Conservation (phyloP, 305 asterid species). For the Vinca major region DNA sequence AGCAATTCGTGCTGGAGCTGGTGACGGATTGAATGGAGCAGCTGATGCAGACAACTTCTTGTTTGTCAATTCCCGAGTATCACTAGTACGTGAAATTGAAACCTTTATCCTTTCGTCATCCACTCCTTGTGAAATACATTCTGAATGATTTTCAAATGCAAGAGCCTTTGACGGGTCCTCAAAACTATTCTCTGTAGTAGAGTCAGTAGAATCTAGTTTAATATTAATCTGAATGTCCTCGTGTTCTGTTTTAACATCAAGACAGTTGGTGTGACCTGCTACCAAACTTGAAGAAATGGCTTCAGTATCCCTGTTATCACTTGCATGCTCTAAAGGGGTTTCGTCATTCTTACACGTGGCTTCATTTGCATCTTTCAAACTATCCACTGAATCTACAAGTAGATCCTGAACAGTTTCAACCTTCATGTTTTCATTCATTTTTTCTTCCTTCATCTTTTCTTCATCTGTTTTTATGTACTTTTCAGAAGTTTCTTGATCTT, state of each 20-base stretch:
- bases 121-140: slow-evolving; percentile 32
- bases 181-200: slow-evolving; percentile 27
- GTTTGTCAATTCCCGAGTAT: slow-evolving; percentile 46
- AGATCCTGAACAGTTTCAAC: slow-evolving; percentile 31
- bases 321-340: slow-evolving; percentile 24
- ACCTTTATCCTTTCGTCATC: slow-evolving; percentile 38
- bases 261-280: slow-evolving; percentile 24
- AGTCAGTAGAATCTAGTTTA: slow-evolving; percentile 24
- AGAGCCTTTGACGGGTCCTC: slow-evolving; percentile 28
- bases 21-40: slow-evolving; percentile 88
- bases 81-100: slow-evolving; percentile 34
- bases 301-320: slow-evolving; percentile 20
- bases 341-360: slow-evolving; percentile 35
- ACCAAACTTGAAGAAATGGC: slow-evolving; percentile 24
- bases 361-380: slow-evolving; percentile 32
- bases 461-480: slow-evolving; percentile 23
- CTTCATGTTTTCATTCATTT: slow-evolving; percentile 28
- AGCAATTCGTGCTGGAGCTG: slow-evolving; percentile 44
- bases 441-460: slow-evolving; percentile 36
- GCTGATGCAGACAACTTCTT: slow-evolving; percentile 94
- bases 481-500: slow-evolving; percentile 25
- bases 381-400: slow-evolving; percentile 25
- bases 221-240: slow-evolving; percentile 21
- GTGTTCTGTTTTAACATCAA: slow-evolving; percentile 32
- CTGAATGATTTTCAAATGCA: slow-evolving; percentile 27